These are phyloP conservation scores for Nitzschia putrida DNA, from an alignment of 108 stramenopile genomes.

Conservation along the genomic window DNA sequence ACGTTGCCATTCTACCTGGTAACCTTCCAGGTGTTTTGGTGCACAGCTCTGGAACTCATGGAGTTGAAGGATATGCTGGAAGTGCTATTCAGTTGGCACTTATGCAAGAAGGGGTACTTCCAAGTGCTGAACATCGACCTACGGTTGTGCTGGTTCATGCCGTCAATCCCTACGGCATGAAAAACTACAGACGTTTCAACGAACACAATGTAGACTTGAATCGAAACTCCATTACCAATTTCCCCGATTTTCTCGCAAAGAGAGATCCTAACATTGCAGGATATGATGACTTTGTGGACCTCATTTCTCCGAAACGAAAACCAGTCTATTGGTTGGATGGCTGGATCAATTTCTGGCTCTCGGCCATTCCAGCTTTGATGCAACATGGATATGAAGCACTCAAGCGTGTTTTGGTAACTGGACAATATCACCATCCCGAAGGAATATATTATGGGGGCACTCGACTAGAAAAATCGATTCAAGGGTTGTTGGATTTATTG, in stretches of 20 bases:
- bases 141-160: constrained; percentile 77
- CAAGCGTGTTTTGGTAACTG: constrained; percentile 72
- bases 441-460: constrained; percentile 80
- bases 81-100: constrained; percentile 72
- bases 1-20: constrained; percentile 51
- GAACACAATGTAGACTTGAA: constrained; percentile 87
- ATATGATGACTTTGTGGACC: constrained; percentile 54
- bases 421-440: constrained; percentile 68
- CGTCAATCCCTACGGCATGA: constrained; percentile 84
- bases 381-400: constrained; percentile 47
- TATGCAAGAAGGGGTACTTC: constrained; percentile 27
- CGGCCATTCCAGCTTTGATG: constrained; percentile 18
- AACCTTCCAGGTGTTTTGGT: constrained; percentile 44
- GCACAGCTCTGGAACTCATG: constrained; percentile 76
- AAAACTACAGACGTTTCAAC: constrained; percentile 66
- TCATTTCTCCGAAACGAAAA: constrained; percentile 4
- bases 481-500: constrained; percentile 31
- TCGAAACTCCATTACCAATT: constrained; percentile 65
- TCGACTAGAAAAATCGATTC: constrained; percentile 50
- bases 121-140: constrained; percentile 20
- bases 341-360: constrained; percentile 20
- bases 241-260: constrained; percentile 30
- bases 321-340: constrained; percentile 28
- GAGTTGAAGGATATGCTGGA: constrained; percentile 87
- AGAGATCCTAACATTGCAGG: constrained; percentile 60